phyloP scores from a whole-genome alignment of 345 rosid genomes.

The Citrus sinensis region DNA sequence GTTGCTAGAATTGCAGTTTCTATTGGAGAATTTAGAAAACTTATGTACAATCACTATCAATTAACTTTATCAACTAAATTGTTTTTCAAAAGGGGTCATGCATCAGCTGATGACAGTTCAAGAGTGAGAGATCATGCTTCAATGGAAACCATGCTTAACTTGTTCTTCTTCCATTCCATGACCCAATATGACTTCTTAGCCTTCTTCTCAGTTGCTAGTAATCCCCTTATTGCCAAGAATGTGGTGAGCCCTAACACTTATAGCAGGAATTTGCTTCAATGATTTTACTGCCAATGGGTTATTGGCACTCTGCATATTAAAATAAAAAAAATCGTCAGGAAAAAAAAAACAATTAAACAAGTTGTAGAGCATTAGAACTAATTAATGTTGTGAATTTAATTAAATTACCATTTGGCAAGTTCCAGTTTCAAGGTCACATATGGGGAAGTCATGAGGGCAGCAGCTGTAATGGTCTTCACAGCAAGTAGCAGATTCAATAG shows the following conservation, averaged over 20 bases:
- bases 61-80: neutral
- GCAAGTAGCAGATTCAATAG: slow-evolving; percentile 77
- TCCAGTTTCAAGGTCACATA: slow-evolving; percentile 58
- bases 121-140: neutral
- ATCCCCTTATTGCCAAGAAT: neutral
- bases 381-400: neutral
- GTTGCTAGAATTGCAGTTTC: too few relatives aligned
- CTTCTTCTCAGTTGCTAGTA: slow-evolving; percentile 13
- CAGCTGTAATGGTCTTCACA: slow-evolving; percentile 72
- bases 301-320: slow-evolving; percentile 48
- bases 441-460: slow-evolving; percentile 75
- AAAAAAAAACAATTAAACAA: neutral
- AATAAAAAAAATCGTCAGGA: neutral
- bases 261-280: slow-evolving; percentile 51
- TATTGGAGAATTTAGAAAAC: neutral
- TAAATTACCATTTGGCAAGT: slow-evolving; percentile 67
- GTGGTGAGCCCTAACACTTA: slow-evolving; percentile 22
- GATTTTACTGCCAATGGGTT: slow-evolving; percentile 56
- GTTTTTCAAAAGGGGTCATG: neutral
- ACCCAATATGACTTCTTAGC: neutral
- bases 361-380: neutral
- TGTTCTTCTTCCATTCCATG: neutral
- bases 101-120: neutral
- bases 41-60: neutral
- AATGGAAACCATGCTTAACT: neutral